phyloP scores from a whole-genome alignment of 805 yeast genomes.

The Pichia membranifaciens region DNA sequence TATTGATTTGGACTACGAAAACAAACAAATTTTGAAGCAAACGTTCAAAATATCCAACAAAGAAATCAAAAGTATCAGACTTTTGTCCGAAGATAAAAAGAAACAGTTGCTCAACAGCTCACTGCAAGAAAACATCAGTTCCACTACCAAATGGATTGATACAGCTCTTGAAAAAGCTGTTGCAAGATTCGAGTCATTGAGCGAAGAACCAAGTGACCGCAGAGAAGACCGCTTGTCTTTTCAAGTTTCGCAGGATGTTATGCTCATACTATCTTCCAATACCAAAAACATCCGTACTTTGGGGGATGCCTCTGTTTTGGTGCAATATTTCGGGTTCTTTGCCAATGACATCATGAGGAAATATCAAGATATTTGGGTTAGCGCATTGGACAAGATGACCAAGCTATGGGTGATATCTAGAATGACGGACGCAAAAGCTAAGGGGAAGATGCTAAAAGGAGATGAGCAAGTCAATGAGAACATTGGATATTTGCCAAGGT shows the following conservation, averaged over 20 bases:
- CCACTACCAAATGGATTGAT: conserved; percentile 80
- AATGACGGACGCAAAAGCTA: background rate
- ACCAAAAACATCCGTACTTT: conserved; percentile 35
- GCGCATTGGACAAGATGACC: conserved; percentile 17
- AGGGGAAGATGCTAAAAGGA: background rate
- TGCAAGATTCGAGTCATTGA: conserved; percentile 55
- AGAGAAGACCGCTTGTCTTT: conserved; percentile 24
- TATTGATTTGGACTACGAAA: conserved; percentile 71
- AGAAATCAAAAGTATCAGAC: conserved; percentile 46
- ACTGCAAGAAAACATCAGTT: conserved; percentile 54
- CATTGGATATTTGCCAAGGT: conserved; percentile 28
- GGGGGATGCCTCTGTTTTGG: conserved; percentile 26
- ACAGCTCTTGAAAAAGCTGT: conserved; percentile 36
- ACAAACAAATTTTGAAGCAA: conserved; percentile 45
- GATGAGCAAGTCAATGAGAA: conserved; percentile 3
- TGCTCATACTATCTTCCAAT: conserved; percentile 25
- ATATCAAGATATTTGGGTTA: conserved; percentile 21
- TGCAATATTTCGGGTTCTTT: conserved; percentile 23
- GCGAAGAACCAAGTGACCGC: conserved; percentile 54
- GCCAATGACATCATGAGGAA: conserved; percentile 19
- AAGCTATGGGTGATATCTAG: conserved; percentile 13
- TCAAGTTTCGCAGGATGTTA: conserved; percentile 25
- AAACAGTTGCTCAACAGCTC: conserved; percentile 73
- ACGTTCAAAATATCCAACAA: conserved; percentile 46
- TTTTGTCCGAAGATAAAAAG: conserved; percentile 52